Conservation (phyloP, 2,329 filamentous ascomycete genomes). For the Parascedosporium putredinis region DNA sequence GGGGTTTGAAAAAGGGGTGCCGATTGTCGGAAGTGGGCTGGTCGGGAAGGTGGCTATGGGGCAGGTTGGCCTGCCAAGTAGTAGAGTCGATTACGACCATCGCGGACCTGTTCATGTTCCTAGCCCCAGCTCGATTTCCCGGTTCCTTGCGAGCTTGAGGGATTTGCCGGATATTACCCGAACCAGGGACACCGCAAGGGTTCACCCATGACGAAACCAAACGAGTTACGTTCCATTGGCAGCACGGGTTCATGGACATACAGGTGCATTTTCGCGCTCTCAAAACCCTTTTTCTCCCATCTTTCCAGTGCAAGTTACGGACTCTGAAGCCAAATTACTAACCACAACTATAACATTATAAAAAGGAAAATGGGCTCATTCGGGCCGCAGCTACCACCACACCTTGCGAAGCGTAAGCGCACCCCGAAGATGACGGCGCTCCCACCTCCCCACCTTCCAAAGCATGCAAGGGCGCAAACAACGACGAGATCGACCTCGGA, state of each 20-base stretch:
- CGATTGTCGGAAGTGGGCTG: neutral
- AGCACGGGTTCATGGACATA: no score
- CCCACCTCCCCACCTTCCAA: slow-evolving; percentile 33
- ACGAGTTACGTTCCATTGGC: no score
- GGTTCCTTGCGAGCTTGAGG: neutral
- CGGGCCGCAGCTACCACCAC: slow-evolving; percentile 59
- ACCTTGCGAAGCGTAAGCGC: slow-evolving; percentile 54
- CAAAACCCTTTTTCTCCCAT: no score
- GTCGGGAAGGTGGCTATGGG: neutral
- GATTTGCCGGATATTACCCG: slow-evolving; percentile 6
- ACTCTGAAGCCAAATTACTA: no score
- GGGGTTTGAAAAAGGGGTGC: neutral
- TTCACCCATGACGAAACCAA: no score
- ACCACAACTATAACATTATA: no score
- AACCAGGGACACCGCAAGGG: neutral
- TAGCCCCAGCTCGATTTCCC: neutral
- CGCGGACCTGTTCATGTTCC: neutral
- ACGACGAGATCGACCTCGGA: slow-evolving; percentile 33
- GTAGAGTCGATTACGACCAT: neutral
- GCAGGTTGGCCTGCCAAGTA: neutral
- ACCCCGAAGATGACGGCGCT: slow-evolving; percentile 29
- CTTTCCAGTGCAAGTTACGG: no score
- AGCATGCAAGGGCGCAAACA: slow-evolving; percentile 25
- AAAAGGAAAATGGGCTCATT: slow-evolving; percentile 61
- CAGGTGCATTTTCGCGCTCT: no score